Conservation (phyloP, 78 protist species). For the Tieghemostelium lacteum region DNA sequence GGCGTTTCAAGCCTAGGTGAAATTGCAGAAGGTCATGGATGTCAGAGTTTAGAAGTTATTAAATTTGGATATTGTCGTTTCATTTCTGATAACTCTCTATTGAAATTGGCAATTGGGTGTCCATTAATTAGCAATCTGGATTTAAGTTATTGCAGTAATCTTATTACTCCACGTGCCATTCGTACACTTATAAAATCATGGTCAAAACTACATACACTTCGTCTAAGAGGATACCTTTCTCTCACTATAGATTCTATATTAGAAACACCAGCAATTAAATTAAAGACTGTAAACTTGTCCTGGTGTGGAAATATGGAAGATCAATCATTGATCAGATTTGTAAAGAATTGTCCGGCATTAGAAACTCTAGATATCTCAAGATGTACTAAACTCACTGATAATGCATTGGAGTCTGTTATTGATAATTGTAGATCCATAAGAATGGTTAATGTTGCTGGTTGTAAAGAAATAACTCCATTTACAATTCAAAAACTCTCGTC, state of each 20-base stretch:
- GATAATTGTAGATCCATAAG: constrained; percentile 40
- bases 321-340: constrained; percentile 5
- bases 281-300: constrained; percentile 30
- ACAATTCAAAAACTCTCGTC: constrained; percentile 53
- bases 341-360: constrained; percentile 23
- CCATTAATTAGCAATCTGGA: constrained; percentile 37
- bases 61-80: constrained; percentile 71
- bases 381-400: constrained; percentile 55
- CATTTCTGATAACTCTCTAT: constrained; percentile 36
- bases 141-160: constrained; percentile 50
- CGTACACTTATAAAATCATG: constrained; percentile 27
- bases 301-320: constrained; percentile 73
- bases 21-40: constrained; percentile 19
- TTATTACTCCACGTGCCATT: constrained; percentile 57
- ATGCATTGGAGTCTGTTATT: constrained; percentile 19
- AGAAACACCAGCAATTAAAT: neutral
- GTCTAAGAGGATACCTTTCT: constrained; percentile 53
- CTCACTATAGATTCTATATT: constrained; percentile 23
- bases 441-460: constrained; percentile 47
- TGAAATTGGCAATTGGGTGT: constrained; percentile 30
- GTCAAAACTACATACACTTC: constrained; percentile 48
- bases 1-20: constrained; percentile 44
- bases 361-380: constrained; percentile 64
- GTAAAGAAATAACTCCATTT: constrained; percentile 56
- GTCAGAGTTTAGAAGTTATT: constrained; percentile 42